These are phyloP conservation scores for Monosporascus ibericus DNA, from an alignment of 2,329 filamentous ascomycete species.

Conservation along the genomic window DNA sequence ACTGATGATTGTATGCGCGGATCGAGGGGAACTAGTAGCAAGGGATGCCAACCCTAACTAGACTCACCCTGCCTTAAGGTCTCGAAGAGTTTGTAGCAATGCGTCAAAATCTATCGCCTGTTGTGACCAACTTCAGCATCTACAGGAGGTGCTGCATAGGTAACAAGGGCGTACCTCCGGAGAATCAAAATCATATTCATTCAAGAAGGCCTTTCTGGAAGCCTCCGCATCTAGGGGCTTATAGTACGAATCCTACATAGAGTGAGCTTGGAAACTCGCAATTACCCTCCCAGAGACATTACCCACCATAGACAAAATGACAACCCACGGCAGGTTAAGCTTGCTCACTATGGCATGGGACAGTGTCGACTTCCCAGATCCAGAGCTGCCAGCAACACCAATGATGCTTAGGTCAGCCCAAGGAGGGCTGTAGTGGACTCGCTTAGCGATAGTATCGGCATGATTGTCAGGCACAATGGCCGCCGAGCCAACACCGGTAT, in stretches of 20 bases:
- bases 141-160: slow-evolving; percentile 1
- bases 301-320: slow-evolving; percentile 89
- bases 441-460: slow-evolving; percentile 42
- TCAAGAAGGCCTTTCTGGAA: slow-evolving; percentile 73
- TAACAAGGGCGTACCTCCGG: slow-evolving; percentile 52
- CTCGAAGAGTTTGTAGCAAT: slow-evolving; percentile 69
- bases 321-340: slow-evolving; percentile 93
- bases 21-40: background rate
- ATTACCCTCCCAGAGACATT: slow-evolving; percentile 8
- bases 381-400: slow-evolving; percentile 89
- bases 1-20: background rate
- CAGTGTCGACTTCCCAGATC: slow-evolving; percentile 90
- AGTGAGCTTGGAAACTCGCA: slow-evolving; percentile 12
- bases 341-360: slow-evolving; percentile 86
- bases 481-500: slow-evolving; percentile 18
- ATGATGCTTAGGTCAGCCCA: slow-evolving; percentile 97
- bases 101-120: slow-evolving; percentile 89
- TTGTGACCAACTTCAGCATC: slow-evolving; percentile 15
- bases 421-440: slow-evolving; percentile 81
- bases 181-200: slow-evolving; percentile 94
- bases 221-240: slow-evolving; percentile 78
- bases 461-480: slow-evolving; percentile 25
- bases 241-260: slow-evolving; percentile 84
- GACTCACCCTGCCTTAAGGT: slow-evolving; percentile 84
- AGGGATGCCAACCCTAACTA: slow-evolving; percentile 6